Percentiles rank a stretch among this genome's conserved stretches.
These are phyloP conservation scores for Taiozyma sp. DNA, from an alignment of 1,139 yeast genomes.

Conservation along the genomic window DNA sequence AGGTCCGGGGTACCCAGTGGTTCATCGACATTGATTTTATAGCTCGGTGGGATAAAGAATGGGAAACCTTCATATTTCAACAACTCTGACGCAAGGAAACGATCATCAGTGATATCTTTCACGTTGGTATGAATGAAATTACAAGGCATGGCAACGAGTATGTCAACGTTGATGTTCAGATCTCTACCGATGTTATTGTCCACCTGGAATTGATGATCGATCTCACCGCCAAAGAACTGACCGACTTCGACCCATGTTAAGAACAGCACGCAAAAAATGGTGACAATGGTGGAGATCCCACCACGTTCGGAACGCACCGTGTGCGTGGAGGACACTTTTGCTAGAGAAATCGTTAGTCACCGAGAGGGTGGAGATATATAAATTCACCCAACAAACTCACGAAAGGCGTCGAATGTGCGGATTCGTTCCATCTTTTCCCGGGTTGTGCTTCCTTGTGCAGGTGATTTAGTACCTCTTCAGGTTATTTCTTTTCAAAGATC, in stretches of 20 bases:
- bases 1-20: constrained; percentile 57
- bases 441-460: not conserved
- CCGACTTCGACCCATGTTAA: constrained; percentile 86
- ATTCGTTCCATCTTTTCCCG: constrained; percentile 28
- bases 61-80: constrained; percentile 60
- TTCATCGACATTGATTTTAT: constrained; percentile 40
- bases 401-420: constrained; percentile 81
- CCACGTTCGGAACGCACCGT: constrained; percentile 72
- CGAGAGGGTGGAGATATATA: too few relatives aligned
- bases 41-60: constrained; percentile 47
- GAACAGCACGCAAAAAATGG: constrained; percentile 55
- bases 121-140: constrained; percentile 68
- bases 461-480: not conserved
- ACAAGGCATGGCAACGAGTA: constrained; percentile 84
- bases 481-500: not conserved
- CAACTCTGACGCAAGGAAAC: constrained; percentile 70
- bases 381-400: constrained; percentile 30
- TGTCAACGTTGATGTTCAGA: constrained; percentile 69
- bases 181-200: constrained; percentile 56
- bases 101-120: constrained; percentile 71
- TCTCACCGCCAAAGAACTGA: constrained; percentile 75
- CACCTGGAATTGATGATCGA: constrained; percentile 73
- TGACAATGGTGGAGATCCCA: constrained; percentile 65
- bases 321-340: constrained; percentile 78
- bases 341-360: constrained; percentile 23